These are phyloP conservation scores for Musa beccarii DNA, from an alignment of 176 grass and related monocot genomes.

Conservation along the genomic window DNA sequence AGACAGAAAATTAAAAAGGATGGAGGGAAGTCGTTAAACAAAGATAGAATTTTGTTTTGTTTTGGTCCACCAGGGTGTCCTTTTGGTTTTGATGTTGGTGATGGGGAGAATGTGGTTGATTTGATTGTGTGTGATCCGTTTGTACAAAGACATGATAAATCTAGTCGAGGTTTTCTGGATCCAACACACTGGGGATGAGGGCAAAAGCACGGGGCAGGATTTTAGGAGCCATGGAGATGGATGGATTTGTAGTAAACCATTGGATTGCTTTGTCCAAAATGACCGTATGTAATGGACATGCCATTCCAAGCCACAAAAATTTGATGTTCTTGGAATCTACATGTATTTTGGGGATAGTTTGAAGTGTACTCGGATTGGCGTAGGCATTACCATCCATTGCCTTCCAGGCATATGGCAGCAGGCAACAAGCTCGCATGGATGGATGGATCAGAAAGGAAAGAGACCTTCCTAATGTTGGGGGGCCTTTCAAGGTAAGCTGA, in stretches of 20 bases:
- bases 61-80: not conserved
- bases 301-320: no score
- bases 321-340: no score
- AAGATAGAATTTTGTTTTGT: not conserved
- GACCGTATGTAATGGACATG: no score
- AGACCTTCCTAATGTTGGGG: not conserved
- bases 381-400: no score
- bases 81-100: not conserved
- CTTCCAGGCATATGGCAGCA: not conserved
- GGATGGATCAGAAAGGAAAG: not conserved
- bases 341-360: no score
- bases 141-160: not conserved
- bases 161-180: not conserved
- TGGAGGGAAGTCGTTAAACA: not conserved
- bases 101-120: not conserved
- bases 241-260: not conserved
- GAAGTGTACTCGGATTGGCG: no score
- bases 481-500: not conserved
- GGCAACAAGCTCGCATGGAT: not conserved
- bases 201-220: not conserved
- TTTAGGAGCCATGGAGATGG: not conserved
- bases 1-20: not conserved
- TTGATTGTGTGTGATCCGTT: not conserved
- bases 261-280: not conserved
- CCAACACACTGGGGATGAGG: not conserved